Evolutionary conservation across 306 rosid genomes (phyloP), one percentile per base, ranked within the genome.

Genomic region (Quercus cerris): DNA sequence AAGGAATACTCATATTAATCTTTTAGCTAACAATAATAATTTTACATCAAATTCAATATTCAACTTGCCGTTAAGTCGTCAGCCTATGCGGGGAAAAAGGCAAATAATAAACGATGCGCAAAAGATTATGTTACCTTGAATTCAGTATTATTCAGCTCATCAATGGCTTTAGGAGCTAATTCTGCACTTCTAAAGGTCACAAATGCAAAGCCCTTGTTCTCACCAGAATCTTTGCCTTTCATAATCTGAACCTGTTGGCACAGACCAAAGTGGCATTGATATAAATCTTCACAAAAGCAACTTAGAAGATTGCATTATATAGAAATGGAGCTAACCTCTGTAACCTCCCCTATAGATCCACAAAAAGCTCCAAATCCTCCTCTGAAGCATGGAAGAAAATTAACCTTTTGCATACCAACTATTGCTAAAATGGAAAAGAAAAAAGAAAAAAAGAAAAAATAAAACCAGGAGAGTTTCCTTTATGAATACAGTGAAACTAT

Each of bases 211-310:
- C 33, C 33, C 33, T 30, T 30, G 33, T 30, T 30, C 33, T 30
- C 33, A 30, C 5, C 33, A 30, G 33, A 30, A 30, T 30, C 33
- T 30, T 30, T 30, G 33, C 33, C 5, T 30, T 87, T 95, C 99
- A 95, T 95, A 77, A 93, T 81, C 35, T 96, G 93, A 55, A 95
- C 97, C 99, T 95, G 90, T 81, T 82, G 76, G 76, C 81, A 79
- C 52, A 85, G 64, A 83, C 80, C 44, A 23, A 70, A 38, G 80
- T 31, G 77, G 67, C 78, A 85, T 41, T 28, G 41, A 61, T 19
- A 54, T 73, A 17, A 69, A 13, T 75, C 6, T 12, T 59, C 33
- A 51, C 41, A 25, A 61, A n/a, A 55, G 41, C 35, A 59, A 72
- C 56, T 66, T 75, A 28, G 63, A 64, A 22, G 58, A 59, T 31